These are phyloP conservation scores for Mycena floridula DNA, from an alignment of 768 basidiomycete genomes.

Conservation along the genomic window DNA sequence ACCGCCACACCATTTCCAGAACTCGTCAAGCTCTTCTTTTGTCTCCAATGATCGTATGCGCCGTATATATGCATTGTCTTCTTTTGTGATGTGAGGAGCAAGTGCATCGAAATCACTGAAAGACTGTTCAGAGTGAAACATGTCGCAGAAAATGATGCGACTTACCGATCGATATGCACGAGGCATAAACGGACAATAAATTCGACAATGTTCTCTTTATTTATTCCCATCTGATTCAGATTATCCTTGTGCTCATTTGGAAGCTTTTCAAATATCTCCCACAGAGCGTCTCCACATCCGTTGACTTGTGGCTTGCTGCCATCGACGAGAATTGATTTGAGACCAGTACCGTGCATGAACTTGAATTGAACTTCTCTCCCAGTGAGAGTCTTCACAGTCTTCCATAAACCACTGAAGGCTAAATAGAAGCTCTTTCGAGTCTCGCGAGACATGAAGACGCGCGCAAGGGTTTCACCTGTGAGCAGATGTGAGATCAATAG, in stretches of 20 bases:
- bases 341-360: slow-evolving; percentile 14
- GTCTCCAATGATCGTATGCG: slow-evolving; percentile 4
- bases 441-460: slow-evolving; percentile 12
- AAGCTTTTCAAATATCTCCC: neutral
- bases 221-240: neutral
- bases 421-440: slow-evolving; percentile 8
- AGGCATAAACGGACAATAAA: slow-evolving; percentile 10
- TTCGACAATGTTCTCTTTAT: slow-evolving; percentile 3
- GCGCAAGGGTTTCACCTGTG: slow-evolving; percentile 10
- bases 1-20: slow-evolving; percentile 8
- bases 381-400: slow-evolving; percentile 13
- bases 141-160: neutral
- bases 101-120: neutral
- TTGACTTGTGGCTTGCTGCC: slow-evolving; percentile 15
- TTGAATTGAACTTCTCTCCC: slow-evolving; percentile 11
- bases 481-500: slow-evolving; percentile 5
- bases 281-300: slow-evolving; percentile 9
- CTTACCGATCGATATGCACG: slow-evolving; percentile 13
- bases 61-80: slow-evolving; percentile 4
- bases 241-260: too few relatives aligned
- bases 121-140: neutral
- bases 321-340: slow-evolving; percentile 11
- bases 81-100: slow-evolving; percentile 1
- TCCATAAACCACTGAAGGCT: slow-evolving; percentile 13
- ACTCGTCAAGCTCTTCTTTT: slow-evolving; percentile 5